Base-by-base conservation (phyloP, 2,329 filamentous ascomycete genomes). In the Botrytis sinoallii region DNA sequence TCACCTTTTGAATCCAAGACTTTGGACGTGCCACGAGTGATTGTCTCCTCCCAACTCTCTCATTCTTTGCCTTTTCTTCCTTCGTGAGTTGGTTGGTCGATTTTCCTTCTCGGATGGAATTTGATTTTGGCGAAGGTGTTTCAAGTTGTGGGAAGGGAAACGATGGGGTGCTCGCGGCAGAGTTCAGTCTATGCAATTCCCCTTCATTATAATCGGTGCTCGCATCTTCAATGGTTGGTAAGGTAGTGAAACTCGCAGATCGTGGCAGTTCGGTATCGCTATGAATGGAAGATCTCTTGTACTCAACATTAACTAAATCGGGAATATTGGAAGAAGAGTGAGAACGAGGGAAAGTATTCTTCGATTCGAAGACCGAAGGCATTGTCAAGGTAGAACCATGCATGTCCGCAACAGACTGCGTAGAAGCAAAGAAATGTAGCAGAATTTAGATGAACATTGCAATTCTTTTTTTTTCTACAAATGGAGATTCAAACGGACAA, bases 171-270 rank as follows among this genome's bases (percentile, higher is more conserved):
- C 70, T 72, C n/a, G 70, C 70, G n/a, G 60, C 59, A 57, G 70
- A 77, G 55, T 71, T 64, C 14, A 75, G 59, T 64, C 74, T 75
- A 3, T 78, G 75, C 22, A 77, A 25, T 16, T 75, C 74, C 18
- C 77, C 77, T 66, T 79, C 75, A 38, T 63, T 68, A 64, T 75
- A 77, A 32, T 75, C 74, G 60, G 59, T 69, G 60, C 44, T 70
- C 20, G 69, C 18, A 38, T 69, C 66, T 42, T 82, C 75, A 29
- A 84, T 79, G 42, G 79, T 81, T 5, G 86, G 84, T n/a, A 90
- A 80, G 76, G 86, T 85, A 65, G 86, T 88, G 80, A 88, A 90
- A 77, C 88, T 90, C 46, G 88, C 88, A 66, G 88, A 85, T 73
- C 88, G 85, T 42, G 85, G 85, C 44, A 90, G 76, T 57, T 80